phyloP scores from a whole-genome alignment of 1,139 yeast species.

The Taphrina wiesneri region DNA sequence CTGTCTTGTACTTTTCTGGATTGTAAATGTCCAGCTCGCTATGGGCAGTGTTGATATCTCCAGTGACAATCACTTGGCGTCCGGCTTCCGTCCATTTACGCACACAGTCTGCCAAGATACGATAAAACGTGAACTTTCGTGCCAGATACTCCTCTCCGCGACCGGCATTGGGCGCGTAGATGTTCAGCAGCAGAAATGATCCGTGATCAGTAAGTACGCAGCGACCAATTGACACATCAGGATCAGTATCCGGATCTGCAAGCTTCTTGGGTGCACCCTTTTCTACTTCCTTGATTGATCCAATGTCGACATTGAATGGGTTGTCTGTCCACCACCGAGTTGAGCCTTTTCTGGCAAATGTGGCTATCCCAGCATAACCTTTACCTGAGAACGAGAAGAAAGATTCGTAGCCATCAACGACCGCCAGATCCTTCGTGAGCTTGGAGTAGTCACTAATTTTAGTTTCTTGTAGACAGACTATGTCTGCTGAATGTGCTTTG shows the following conservation, averaged over 20 bases:
- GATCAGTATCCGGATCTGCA: conserved; percentile 23
- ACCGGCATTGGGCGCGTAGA: conserved; percentile 33
- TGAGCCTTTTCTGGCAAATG: conserved; percentile 22
- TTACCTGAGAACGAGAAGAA: conserved; percentile 30
- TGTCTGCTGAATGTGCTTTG: conserved; percentile 25
- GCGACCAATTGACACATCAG: conserved; percentile 22
- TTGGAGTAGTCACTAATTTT: conserved; percentile 29
- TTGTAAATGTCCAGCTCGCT: conserved; percentile 28
- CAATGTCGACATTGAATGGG: conserved; percentile 15
- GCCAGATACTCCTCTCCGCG: conserved; percentile 29
- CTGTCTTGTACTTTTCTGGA: conserved; percentile 21
- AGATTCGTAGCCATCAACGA: conserved; percentile 31
- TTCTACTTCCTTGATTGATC: background rate
- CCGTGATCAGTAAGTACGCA: conserved; percentile 33
- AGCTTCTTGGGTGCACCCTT: background rate
- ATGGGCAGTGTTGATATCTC: conserved; percentile 34
- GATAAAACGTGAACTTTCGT: conserved; percentile 26
- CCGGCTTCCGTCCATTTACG: conserved; percentile 32
- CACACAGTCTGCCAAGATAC: conserved; percentile 18
- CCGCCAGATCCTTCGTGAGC: conserved; percentile 28
- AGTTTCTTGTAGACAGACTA: conserved; percentile 33
- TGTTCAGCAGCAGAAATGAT: conserved; percentile 23
- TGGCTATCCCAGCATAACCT: conserved; percentile 31
- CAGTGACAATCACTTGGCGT: conserved; percentile 25
- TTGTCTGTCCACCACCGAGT: conserved; percentile 28